Conservation (phyloP, 208 protist genomes). For the Eutreptiella sp. region DNA sequence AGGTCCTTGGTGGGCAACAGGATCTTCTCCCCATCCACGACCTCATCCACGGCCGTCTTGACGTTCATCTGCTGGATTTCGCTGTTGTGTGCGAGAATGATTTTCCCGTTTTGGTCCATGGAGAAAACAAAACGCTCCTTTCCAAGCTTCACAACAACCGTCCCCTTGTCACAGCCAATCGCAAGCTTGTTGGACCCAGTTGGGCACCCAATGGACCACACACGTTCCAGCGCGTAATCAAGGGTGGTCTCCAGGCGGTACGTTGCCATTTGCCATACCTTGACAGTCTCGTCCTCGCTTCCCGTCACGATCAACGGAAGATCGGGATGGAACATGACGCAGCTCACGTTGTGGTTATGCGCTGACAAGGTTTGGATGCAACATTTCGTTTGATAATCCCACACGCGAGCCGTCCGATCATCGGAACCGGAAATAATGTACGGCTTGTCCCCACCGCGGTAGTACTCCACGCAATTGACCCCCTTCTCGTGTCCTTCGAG, state of each 20-base stretch:
- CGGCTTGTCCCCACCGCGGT: conserved; percentile 92
- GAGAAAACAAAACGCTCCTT: conserved; percentile 87
- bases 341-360: conserved; percentile 92
- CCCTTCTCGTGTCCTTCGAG: conserved; percentile 96
- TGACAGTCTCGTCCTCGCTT: conserved; percentile 85
- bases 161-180: conserved; percentile 83
- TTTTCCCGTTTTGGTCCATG: conserved; percentile 94
- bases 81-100: conserved; percentile 86
- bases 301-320: conserved; percentile 92
- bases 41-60: conserved; percentile 55
- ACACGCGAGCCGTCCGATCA: conserved; percentile 90
- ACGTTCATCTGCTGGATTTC: conserved; percentile 83
- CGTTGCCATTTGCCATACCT: conserved; percentile 88
- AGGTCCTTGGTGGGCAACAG: conserved; percentile 81
- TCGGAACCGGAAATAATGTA: conserved; percentile 95
- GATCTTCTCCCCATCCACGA: conserved; percentile 58
- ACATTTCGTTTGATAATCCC: conserved; percentile 97
- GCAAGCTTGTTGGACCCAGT: conserved; percentile 69
- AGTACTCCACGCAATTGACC: conserved; percentile 98
- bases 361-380: conserved; percentile 89
- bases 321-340: conserved; percentile 92
- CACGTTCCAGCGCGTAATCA: conserved; percentile 74
- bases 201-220: conserved; percentile 80
- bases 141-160: conserved; percentile 74
- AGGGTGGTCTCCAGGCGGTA: conserved; percentile 87